phyloP scores from a whole-genome alignment of 163 green algal genomes.

The Coccomyxa subellipsoidea region DNA sequence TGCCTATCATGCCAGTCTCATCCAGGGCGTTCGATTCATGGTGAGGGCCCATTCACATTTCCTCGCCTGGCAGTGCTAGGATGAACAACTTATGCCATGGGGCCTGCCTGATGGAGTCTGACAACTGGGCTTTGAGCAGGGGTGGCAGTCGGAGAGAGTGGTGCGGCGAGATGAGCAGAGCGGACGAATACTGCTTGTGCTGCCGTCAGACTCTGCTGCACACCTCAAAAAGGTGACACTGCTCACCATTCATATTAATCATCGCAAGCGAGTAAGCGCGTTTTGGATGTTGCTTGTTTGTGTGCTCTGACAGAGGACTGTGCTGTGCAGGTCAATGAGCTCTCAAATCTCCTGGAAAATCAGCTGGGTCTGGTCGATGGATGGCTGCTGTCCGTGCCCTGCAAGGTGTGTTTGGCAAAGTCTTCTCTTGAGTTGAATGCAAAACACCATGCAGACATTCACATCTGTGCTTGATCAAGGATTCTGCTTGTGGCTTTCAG shows the following conservation, averaged over 20 bases:
- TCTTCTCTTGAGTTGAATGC: too few relatives aligned
- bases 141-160: slow-evolving; percentile 36
- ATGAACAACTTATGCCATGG: too few relatives aligned
- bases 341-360: slow-evolving; percentile 45
- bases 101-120: too few relatives aligned
- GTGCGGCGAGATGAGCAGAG: slow-evolving; percentile 13
- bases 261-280: too few relatives aligned
- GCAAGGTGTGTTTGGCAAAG: slow-evolving; percentile 5
- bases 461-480: background rate
- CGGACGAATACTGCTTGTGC: slow-evolving; percentile 36
- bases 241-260: too few relatives aligned
- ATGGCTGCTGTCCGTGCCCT: slow-evolving; percentile 44
- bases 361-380: slow-evolving; percentile 43
- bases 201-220: slow-evolving; percentile 14
- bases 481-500: background rate
- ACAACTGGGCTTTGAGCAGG: slow-evolving; percentile 27
- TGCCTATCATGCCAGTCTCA: slow-evolving; percentile 33
- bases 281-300: background rate
- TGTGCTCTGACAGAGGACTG: background rate
- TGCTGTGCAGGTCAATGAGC: slow-evolving; percentile 43
- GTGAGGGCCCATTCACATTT: background rate
- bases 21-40: slow-evolving; percentile 36
- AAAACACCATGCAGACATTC: too few relatives aligned
- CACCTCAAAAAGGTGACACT: slow-evolving; percentile 36
- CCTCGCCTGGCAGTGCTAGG: too few relatives aligned